A percentile compares a stretch with the other conserved stretches of the same genome.
These are phyloP conservation scores for Claviceps humidiphila DNA, from an alignment of 2,329 filamentous ascomycete species.

Conservation along the genomic window DNA sequence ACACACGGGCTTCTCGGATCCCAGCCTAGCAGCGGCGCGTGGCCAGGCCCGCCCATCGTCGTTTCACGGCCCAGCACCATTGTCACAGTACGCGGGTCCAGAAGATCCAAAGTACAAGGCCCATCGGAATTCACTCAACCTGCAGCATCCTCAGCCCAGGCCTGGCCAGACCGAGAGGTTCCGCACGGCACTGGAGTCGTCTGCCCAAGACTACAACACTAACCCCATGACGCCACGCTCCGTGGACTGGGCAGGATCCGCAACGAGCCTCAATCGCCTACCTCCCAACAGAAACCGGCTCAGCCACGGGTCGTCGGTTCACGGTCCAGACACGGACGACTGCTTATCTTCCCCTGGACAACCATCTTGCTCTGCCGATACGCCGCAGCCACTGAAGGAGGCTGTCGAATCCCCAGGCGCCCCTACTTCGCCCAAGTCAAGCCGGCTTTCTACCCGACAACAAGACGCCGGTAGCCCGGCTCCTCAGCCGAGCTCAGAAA, in stretches of 20 bases:
- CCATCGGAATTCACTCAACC: constrained; percentile 65
- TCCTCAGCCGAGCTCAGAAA: constrained; percentile 43
- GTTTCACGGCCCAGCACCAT: constrained; percentile 15
- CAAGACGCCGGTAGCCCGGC: constrained; percentile 42
- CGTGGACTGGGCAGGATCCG: constrained; percentile 49
- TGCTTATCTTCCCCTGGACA: constrained; percentile 28
- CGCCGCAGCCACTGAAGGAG: constrained; percentile 51
- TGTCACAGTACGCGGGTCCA: constrained; percentile 39
- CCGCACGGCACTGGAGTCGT: constrained; percentile 58
- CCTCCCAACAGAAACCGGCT: constrained; percentile 33
- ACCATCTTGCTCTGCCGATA: constrained; percentile 21
- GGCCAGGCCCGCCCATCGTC: constrained; percentile 6
- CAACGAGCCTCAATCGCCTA: constrained; percentile 43
- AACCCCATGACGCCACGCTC: constrained; percentile 46
- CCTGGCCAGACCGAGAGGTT: constrained; percentile 62
- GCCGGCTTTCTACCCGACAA: constrained; percentile 33
- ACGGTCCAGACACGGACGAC: constrained; percentile 26
- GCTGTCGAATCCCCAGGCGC: constrained; percentile 31
- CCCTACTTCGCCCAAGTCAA: constrained; percentile 32
- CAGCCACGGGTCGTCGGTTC: constrained; percentile 29
- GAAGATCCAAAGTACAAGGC: constrained; percentile 72
- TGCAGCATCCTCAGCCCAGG: constrained; percentile 68
- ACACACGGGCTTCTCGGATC: constrained; percentile 42
- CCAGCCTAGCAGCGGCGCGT: constrained; percentile 24
- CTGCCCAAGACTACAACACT: constrained; percentile 56